Evolutionary conservation across 2,329 filamentous ascomycete genomes (phyloP).

Genomic region (Epichloe glyceriae): DNA sequence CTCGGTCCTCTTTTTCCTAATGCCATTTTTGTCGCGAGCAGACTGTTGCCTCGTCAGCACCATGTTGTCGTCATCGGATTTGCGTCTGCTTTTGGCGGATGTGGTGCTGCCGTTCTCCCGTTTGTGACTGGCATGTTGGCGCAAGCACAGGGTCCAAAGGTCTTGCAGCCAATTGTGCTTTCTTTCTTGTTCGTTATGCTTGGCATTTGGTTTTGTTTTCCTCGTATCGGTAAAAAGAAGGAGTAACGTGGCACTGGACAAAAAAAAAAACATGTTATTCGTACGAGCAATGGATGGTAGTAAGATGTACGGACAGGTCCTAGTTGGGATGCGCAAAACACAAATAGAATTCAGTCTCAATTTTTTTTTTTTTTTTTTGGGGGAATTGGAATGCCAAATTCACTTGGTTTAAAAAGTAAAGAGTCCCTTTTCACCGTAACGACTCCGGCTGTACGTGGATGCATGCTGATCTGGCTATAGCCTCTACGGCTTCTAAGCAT

Average conservation of each 20-base stretch:
- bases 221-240: constrained; percentile 26
- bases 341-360: no score
- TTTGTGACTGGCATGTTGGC: constrained; percentile 52
- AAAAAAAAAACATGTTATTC: no score
- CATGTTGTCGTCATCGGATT: constrained; percentile 66
- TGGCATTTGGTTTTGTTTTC: constrained; percentile 24
- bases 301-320: no score
- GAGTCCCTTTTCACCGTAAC: no score
- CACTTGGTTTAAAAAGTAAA: no score
- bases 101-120: constrained; percentile 48
- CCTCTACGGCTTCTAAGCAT: background rate
- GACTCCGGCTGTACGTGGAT: background rate
- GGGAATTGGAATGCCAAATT: no score
- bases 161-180: constrained; percentile 37
- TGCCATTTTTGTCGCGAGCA: constrained; percentile 55
- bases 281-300: no score
- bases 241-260: constrained; percentile 13
- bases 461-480: background rate
- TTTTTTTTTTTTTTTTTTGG: no score
- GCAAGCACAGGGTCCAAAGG: constrained; percentile 31
- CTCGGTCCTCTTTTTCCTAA: constrained; percentile 63
- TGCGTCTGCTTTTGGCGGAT: constrained; percentile 57
- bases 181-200: constrained; percentile 25
- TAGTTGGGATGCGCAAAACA: no score
- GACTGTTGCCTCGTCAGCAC: constrained; percentile 53